Evolutionary conservation across 805 yeast genomes (phyloP).

Genomic region (Candida vaughaniae): DNA sequence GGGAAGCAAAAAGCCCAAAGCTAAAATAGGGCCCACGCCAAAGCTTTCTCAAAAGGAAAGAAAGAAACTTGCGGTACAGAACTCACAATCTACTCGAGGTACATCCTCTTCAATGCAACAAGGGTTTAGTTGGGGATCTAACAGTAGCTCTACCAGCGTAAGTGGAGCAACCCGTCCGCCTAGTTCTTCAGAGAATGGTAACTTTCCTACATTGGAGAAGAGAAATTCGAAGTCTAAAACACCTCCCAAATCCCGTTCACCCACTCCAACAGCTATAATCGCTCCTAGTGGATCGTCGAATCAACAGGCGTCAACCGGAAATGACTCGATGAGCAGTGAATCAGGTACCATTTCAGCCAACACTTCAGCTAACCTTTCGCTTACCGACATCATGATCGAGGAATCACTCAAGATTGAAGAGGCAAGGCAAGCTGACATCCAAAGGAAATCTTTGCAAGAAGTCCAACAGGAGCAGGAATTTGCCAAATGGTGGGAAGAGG

Average conservation of each 20-base stretch:
- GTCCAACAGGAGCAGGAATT: constrained; percentile 81
- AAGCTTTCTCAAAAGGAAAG: constrained; percentile 63
- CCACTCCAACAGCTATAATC: neutral
- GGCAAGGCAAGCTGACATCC: constrained; percentile 24
- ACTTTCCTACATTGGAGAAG: constrained; percentile 4
- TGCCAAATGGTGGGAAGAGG: constrained; percentile 86
- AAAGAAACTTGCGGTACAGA: constrained; percentile 33
- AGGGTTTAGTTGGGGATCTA: constrained; percentile 2
- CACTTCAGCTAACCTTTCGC: constrained; percentile 16
- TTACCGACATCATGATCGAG: constrained; percentile 46
- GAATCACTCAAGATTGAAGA: constrained; percentile 42
- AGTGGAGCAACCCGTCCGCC: neutral
- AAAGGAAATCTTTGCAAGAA: constrained; percentile 56
- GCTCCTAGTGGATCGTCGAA: neutral
- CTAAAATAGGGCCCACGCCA: constrained; percentile 34
- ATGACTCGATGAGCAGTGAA: neutral
- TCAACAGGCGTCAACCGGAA: neutral
- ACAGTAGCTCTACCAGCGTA: neutral
- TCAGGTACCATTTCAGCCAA: neutral
- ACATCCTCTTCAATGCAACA: neutral
- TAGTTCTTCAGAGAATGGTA: neutral
- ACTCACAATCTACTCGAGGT: neutral
- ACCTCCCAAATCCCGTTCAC: constrained; percentile 1
- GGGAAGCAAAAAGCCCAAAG: constrained; percentile 18
- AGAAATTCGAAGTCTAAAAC: neutral